Evolutionary conservation across 306 rosid genomes (phyloP), one percentile per base, ranked within the genome.

Genomic region (Gleditsia sinensis): DNA sequence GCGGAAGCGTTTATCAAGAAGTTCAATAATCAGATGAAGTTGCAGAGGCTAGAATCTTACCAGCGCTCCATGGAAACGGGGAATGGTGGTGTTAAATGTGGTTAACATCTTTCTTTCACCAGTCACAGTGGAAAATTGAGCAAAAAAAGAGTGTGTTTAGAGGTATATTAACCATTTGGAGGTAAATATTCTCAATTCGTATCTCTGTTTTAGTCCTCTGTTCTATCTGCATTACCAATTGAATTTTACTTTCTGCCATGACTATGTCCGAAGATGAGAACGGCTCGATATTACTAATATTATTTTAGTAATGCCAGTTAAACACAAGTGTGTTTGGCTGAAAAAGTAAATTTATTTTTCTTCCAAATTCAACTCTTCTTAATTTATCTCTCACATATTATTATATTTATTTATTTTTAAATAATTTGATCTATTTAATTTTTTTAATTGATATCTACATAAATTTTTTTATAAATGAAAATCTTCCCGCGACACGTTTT

Each of bases 21-120:
- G 63, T 48, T 93, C 62, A 91, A 93, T 34, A 36, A 70, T 9
- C 82, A 85, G n/a, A 91, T 91, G 54, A 88, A 87, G 81, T 48
- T 91, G 36, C 92, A 91, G 87, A 80, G 97, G 74, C 88, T 87
- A 23, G 96, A 93, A 84, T 93, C 98, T 19, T 77, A 86, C 60
- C 92, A 86, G 66, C 88, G 92, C 17, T 82, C 78, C 81, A 62
- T 17, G 81, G 88, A 88, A 21, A 74, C 76, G 89, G 76, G 83
- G 6, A 78, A 81, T 33, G 43, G 81, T 4, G 77, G 87, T 25
- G 81, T 70, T 30, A 81, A 78, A 72, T 68, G 43, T 71, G 74
- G 24, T 48, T 61, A 25, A n/a, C n/a, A 60, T 81, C 65, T 69
- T 78, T 51, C 78, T 62, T 75, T 71, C 78, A 69, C 75, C 78